These are phyloP conservation scores for Kwoniella sp. DNA, from an alignment of 768 basidiomycete genomes.

Conservation along the genomic window DNA sequence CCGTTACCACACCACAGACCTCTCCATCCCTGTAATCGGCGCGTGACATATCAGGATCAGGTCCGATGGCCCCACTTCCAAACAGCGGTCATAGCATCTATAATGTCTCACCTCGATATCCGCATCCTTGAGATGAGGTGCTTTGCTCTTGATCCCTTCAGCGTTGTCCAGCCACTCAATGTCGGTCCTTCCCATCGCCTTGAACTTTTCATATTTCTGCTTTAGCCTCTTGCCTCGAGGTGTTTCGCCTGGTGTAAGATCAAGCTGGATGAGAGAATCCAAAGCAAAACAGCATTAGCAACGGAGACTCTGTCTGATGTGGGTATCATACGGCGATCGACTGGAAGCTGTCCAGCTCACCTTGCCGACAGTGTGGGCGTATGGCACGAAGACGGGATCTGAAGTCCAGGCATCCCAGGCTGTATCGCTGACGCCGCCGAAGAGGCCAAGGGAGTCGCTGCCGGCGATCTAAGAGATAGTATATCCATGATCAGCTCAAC, in stretches of 20 bases:
- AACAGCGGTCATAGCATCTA: too few species aligned
- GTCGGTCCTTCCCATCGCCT: constrained; percentile 15
- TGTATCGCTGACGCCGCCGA: constrained; percentile 26
- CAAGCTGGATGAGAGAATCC: constrained; percentile 19
- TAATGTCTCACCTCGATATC: constrained; percentile 26
- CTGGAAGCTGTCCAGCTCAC: constrained; percentile 37
- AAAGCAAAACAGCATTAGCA: too few species aligned
- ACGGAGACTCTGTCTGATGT: too few species aligned
- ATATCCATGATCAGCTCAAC: background rate
- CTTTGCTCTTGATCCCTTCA: constrained; percentile 31
- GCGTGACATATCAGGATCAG: too few species aligned
- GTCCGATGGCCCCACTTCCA: too few species aligned
- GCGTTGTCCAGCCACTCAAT: constrained; percentile 39
- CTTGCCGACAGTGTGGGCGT: constrained; percentile 45
- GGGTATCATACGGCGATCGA: too few species aligned
- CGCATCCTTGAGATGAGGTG: constrained; percentile 29
- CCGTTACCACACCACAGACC: constrained; percentile 39
- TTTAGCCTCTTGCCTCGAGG: constrained; percentile 18
- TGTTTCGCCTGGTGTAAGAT: constrained; percentile 22
- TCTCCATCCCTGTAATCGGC: constrained; percentile 51
- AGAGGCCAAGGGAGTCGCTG: background rate
- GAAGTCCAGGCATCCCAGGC: constrained; percentile 48
- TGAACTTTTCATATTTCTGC: constrained; percentile 26
- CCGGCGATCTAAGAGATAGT: background rate
- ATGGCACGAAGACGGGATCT: constrained; percentile 44